Conservation (phyloP, 306 rosid genomes). For the Medicago lupulina region DNA sequence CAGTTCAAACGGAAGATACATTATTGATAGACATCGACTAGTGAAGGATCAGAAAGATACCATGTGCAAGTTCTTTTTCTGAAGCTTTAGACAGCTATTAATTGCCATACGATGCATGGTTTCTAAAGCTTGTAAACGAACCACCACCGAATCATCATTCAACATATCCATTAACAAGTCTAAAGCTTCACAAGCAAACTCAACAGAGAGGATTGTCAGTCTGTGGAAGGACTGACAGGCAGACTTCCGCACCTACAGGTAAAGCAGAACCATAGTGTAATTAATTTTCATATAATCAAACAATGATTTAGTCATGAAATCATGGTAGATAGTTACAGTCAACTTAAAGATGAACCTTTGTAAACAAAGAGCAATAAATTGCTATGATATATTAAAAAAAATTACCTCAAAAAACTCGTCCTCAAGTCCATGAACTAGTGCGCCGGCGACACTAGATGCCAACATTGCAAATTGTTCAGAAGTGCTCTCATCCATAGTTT, state of each 20-base stretch:
- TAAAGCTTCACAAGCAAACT: constrained; percentile 74
- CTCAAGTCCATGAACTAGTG: constrained; percentile 89
- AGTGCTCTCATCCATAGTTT: constrained; percentile 46
- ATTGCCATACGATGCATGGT: constrained; percentile 79
- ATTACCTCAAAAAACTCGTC: constrained; percentile 92
- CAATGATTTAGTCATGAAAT: constrained; percentile 12
- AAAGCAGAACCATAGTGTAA: constrained; percentile 38
- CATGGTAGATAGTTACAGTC: constrained; percentile 17
- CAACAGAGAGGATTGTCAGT: constrained; percentile 59
- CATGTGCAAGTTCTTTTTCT: constrained; percentile 75
- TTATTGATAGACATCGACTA: constrained; percentile 6
- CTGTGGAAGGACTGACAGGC: constrained; percentile 65
- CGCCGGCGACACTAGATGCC: constrained; percentile 74
- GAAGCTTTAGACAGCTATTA: constrained; percentile 61
- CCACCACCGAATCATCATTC: constrained; percentile 72
- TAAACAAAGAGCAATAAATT: constrained; percentile 30
- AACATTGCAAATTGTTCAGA: constrained; percentile 56
- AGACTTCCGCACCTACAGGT: constrained; percentile 78
- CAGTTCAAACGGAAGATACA: constrained; percentile 9
- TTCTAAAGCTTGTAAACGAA: constrained; percentile 77
- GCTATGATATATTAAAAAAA: constrained; percentile 1
- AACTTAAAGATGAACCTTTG: constrained; percentile 26
- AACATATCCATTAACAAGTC: constrained; percentile 69
- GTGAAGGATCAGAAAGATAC: constrained; percentile 49
- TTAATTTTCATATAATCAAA: constrained; percentile 20